Evolutionary conservation across 2,329 filamentous ascomycete genomes (phyloP), one percentile per base, ranked within the genome.

Genomic region (Escovopsis sp.): DNA sequence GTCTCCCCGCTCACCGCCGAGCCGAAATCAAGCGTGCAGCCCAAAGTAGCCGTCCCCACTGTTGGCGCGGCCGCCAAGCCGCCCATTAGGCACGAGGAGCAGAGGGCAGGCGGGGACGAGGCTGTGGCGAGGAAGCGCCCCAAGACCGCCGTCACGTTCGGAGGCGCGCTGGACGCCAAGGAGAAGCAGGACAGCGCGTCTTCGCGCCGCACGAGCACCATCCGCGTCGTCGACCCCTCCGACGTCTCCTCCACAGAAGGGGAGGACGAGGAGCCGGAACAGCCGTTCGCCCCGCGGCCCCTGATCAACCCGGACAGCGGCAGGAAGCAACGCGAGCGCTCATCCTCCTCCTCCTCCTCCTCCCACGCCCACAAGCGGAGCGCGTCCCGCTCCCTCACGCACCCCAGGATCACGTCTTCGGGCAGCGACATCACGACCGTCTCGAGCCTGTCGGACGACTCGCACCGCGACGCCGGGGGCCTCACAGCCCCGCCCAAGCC

Each of bases 391-490:
- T 53, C 46, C 30, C 38, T 51, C 41, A 49, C 51, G 12, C 48
- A 50, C 7, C 50, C 53, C 6, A 55, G 56, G 3, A 49, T 45
- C 26, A 44, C 46, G 5, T 62, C 60, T 4, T 49, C 47, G 7
- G 53, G 56, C 36, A 61, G 63, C 32, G 59, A 60, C 33, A 55
- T 59, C 33, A 55, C 55, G 12, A 55, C 49, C 18, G 57, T 59
- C 38, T 58, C 58, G 6, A 53, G 53, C 10, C 58, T 55, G 4
- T 55, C 59, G 4, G 53, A 56, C 3, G 53, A 51, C 15, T 47
- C 39, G 8, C 40, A 45, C 15, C 12, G 35, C 26, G 34, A 40
- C 18, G 40, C 42, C 12, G 10, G 43, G 49, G n/a, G 49, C 48
- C 12, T 44, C 46, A 4, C 41, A 50, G 6, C 47, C 1, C 48